phyloP scores from a whole-genome alignment of 306 rosid genomes.

The Rosa persica region DNA sequence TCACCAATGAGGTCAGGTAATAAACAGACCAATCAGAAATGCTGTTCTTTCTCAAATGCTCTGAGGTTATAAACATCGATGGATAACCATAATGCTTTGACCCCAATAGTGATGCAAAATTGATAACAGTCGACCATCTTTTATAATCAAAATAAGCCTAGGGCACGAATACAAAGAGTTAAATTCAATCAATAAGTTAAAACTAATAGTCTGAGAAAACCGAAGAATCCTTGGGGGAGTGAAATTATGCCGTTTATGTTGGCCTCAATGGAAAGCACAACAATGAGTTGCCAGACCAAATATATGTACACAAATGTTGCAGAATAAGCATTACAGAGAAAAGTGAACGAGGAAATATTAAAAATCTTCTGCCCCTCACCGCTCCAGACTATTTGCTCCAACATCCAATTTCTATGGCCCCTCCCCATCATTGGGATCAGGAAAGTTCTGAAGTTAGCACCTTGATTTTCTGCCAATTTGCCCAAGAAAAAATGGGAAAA shows the following conservation, averaged over 20 bases:
- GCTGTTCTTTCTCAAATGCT: background rate
- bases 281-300: conserved; percentile 37
- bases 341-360: conserved; percentile 12
- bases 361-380: conserved; percentile 27
- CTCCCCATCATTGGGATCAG: conserved; percentile 27
- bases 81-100: background rate
- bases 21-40: background rate
- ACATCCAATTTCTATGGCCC: background rate
- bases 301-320: conserved; percentile 53
- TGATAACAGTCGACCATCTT: background rate
- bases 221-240: conserved; percentile 19
- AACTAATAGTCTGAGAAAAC: conserved; percentile 15
- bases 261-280: conserved; percentile 30
- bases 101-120: background rate
- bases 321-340: conserved; percentile 12
- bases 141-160: conserved; percentile 19
- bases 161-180: conserved; percentile 29
- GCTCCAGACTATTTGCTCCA: conserved; percentile 18
- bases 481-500: conserved; percentile 19
- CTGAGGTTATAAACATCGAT: background rate
- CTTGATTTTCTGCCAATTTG: conserved; percentile 32
- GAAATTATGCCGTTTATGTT: conserved; percentile 32
- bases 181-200: conserved; percentile 17
- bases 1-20: background rate
- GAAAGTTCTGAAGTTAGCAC: conserved; percentile 20